phyloP scores from a whole-genome alignment of 345 rosid genomes.

The Arabidopsis suecica region DNA sequence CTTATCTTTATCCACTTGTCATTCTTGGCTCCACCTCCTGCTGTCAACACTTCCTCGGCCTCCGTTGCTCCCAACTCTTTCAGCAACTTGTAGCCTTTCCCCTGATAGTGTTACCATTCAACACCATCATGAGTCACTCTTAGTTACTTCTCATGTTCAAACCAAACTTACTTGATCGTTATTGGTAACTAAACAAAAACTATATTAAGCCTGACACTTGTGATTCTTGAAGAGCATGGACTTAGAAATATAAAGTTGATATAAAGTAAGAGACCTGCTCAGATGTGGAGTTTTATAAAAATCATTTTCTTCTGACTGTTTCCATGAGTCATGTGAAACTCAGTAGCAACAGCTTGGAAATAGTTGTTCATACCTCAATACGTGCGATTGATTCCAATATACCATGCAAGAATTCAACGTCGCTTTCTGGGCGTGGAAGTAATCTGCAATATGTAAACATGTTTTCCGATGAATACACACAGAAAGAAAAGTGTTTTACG shows the following conservation, averaged over 20 bases:
- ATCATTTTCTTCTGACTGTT: not conserved
- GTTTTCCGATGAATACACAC: not conserved
- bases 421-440: slow-evolving; percentile 79
- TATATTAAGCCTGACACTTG: slow-evolving; percentile 18
- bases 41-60: slow-evolving; percentile 78
- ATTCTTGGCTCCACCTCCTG: slow-evolving; percentile 89
- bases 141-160: not conserved
- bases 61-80: slow-evolving; percentile 82
- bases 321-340: slow-evolving; percentile 8
- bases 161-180: not conserved
- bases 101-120: slow-evolving; percentile 50
- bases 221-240: not conserved
- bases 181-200: not conserved
- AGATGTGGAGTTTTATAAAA: not conserved
- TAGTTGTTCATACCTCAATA: slow-evolving; percentile 64
- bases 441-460: slow-evolving; percentile 54
- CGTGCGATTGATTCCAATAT: slow-evolving; percentile 89
- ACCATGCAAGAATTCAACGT: slow-evolving; percentile 86
- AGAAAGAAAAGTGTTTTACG: not conserved
- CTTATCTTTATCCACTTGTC: slow-evolving; percentile 82
- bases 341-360: slow-evolving; percentile 2
- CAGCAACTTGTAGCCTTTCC: slow-evolving; percentile 68
- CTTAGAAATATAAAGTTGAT: not conserved
- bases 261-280: slow-evolving; percentile 4
- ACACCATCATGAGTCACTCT: not conserved